These are phyloP conservation scores for Paraleonurus japonicus DNA, from an alignment of 257 asterid genomes.

Conservation along the genomic window DNA sequence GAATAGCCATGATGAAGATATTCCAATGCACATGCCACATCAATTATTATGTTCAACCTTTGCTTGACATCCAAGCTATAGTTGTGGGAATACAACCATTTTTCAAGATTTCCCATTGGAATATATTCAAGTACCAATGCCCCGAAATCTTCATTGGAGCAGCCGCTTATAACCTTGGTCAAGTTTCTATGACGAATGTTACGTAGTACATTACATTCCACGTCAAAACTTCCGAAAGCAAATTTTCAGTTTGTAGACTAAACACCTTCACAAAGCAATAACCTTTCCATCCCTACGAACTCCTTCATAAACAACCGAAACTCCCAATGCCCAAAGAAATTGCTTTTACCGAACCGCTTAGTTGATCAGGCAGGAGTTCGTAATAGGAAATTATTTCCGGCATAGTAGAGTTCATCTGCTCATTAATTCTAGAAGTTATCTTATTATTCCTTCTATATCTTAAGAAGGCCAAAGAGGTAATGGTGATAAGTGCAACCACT, in stretches of 20 bases:
- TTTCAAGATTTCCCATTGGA: constrained; percentile 1
- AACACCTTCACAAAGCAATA: background rate
- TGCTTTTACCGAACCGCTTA: background rate
- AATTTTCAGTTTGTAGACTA: background rate
- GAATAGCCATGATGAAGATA: constrained; percentile 9
- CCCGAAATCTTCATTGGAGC: constrained; percentile 2
- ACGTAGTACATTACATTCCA: background rate
- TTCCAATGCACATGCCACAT: constrained; percentile 3
- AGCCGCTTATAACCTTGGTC: background rate
- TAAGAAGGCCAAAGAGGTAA: background rate
- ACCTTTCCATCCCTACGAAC: background rate
- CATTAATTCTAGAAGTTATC: background rate
- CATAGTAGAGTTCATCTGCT: too few relatives aligned
- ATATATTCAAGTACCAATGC: constrained; percentile 5
- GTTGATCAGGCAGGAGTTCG: background rate
- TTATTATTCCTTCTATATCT: background rate
- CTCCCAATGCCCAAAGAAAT: background rate
- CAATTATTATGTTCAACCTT: constrained; percentile 5
- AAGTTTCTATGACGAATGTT: constrained; percentile 8
- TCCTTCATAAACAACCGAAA: too few relatives aligned
- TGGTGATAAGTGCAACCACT: background rate
- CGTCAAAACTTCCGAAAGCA: background rate
- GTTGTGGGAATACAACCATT: constrained; percentile 5
- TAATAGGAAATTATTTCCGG: background rate
- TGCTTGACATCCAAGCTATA: background rate